These are phyloP conservation scores for Suillus subalutaceus DNA, from an alignment of 768 basidiomycete genomes.

Conservation along the genomic window DNA sequence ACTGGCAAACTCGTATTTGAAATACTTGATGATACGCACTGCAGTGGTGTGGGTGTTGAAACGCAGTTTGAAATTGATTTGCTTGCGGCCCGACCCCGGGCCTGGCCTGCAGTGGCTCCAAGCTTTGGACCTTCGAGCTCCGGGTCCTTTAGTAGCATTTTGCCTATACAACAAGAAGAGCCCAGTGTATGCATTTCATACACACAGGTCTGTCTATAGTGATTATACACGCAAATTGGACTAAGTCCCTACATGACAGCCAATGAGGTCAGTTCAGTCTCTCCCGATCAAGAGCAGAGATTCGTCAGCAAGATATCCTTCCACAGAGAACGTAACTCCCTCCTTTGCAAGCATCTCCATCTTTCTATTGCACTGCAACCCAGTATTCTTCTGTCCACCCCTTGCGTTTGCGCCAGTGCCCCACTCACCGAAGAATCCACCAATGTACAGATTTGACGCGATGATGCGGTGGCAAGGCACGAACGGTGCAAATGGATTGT, in stretches of 20 bases:
- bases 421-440: slow-evolving; percentile 70
- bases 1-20: no score
- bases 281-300: slow-evolving; percentile 16
- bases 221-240: no score
- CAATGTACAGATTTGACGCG: slow-evolving; percentile 59
- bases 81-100: no score
- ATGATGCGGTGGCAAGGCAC: slow-evolving; percentile 75
- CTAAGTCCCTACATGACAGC: background rate
- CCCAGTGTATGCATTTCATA: no score
- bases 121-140: no score
- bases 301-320: slow-evolving; percentile 42
- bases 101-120: no score
- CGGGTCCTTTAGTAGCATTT: no score
- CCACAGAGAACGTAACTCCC: slow-evolving; percentile 51
- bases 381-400: slow-evolving; percentile 25
- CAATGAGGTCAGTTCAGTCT: background rate
- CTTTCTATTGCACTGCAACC: slow-evolving; percentile 48
- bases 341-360: slow-evolving; percentile 51
- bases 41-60: no score
- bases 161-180: no score
- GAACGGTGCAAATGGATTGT: slow-evolving; percentile 67
- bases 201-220: background rate
- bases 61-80: no score
- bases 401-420: slow-evolving; percentile 38
- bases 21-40: no score